Percentiles rank a stretch among this genome's conserved stretches.
These are phyloP conservation scores for Fraxinus velutina DNA, from an alignment of 305 asterid species.

Conservation along the genomic window DNA sequence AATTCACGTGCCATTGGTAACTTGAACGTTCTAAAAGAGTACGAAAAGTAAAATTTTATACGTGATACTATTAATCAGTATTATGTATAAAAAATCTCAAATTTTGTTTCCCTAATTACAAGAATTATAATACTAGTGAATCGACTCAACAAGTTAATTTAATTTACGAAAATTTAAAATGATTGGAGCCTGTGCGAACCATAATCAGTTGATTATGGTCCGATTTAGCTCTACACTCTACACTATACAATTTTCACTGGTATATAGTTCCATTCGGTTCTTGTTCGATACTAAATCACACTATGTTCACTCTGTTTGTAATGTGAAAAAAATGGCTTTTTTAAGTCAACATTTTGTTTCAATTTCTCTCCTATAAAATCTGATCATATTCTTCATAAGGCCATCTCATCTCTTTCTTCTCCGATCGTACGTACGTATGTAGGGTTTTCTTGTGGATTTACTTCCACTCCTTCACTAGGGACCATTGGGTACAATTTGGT, in stretches of 20 bases:
- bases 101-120: background rate
- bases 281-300: too few species aligned
- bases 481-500: background rate
- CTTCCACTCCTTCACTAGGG: slow-evolving; percentile 8
- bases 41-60: background rate
- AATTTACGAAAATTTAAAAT: too few species aligned
- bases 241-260: too few species aligned
- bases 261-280: too few species aligned
- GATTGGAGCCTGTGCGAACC: too few species aligned
- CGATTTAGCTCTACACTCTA: too few species aligned
- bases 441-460: background rate
- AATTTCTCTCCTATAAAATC: background rate
- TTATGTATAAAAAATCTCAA: too few species aligned
- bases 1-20: background rate
- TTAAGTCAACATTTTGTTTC: background rate
- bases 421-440: background rate
- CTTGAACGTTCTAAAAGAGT: background rate
- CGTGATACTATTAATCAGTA: background rate
- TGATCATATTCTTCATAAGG: background rate
- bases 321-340: too few species aligned
- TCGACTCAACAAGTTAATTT: too few species aligned
- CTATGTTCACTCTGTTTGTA: too few species aligned
- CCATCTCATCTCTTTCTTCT: background rate
- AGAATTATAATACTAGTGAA: background rate
- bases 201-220: background rate